These are phyloP conservation scores for Dryadomyces sulphureus DNA, from an alignment of 2,329 filamentous ascomycete species.

Conservation along the genomic window DNA sequence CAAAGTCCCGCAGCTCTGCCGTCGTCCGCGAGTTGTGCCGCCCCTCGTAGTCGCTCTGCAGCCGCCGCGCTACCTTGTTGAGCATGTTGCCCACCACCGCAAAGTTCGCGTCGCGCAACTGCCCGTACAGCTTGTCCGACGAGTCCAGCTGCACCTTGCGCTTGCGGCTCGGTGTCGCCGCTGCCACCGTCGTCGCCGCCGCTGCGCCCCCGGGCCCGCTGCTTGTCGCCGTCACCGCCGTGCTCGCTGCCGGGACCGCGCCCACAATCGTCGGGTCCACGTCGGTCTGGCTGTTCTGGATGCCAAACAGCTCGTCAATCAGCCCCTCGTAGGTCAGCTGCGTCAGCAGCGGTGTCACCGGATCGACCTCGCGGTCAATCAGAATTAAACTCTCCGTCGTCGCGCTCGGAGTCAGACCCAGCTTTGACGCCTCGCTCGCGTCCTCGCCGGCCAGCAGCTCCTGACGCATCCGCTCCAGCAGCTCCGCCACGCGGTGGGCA, in stretches of 20 bases:
- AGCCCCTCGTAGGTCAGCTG: conserved; percentile 95
- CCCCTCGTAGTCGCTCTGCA: conserved; percentile 76
- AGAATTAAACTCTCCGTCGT: conserved; percentile 84
- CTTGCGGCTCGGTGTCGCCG: conserved; percentile 48
- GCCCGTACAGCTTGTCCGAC: conserved; percentile 75
- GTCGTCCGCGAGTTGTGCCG: conserved; percentile 79
- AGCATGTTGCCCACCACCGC: conserved; percentile 80
- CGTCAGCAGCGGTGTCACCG: conserved; percentile 79
- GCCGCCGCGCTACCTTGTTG: conserved; percentile 76
- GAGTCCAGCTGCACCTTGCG: conserved; percentile 81
- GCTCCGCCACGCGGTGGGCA: conserved; percentile 73
- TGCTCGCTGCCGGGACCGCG: conserved; percentile 17
- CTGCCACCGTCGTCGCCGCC: conserved; percentile 29
- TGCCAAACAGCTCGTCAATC: conserved; percentile 84
- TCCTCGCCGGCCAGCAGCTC: conserved; percentile 74
- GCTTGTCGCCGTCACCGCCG: conserved; percentile 30
- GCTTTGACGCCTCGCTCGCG: conserved; percentile 41
- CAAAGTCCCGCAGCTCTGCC: conserved; percentile 84
- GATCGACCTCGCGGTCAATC: conserved; percentile 89
- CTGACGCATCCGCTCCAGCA: conserved; percentile 80
- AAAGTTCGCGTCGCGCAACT: conserved; percentile 86
- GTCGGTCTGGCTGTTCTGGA: conserved; percentile 84
- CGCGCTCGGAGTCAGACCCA: conserved; percentile 70
- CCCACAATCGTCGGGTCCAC: conserved; percentile 84
- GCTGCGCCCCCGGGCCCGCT: not conserved